Evolutionary conservation across 192 early-diverging fungal species (phyloP), one percentile per base, ranked within the genome.

Genomic region (Entophlyctis luteolus): DNA sequence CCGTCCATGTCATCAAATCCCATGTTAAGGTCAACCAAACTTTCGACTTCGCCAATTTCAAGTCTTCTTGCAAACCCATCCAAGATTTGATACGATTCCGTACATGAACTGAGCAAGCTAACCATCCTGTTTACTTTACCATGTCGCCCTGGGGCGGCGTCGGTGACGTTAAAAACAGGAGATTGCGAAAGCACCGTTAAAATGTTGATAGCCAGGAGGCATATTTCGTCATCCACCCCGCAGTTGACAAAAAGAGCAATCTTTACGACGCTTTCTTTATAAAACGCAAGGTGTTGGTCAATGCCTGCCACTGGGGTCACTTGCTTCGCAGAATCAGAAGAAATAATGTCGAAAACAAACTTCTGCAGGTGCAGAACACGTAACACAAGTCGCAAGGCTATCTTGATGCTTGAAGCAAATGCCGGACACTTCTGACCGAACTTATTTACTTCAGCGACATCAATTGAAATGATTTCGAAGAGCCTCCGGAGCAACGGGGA

Each of bases 31-130:
- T 70, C 68, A 28, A 54, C 6, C 33, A 53, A 23, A 62, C 46
- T 56, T 65, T 87, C 76, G 12, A 59, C 62, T 29, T 85, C 87
- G 14, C 90, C 91, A 2, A 79, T 47, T 33, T 89, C 87, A 34
- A 98, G 75, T 31, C 89, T 85, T 23, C 88, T 79, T 12, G 89
- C 82, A 62, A 93, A 93, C 12, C 89, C 92, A 46, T 79, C 80
- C 3, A 91, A 52, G 56, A 96, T 94, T 31, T 79, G 78, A 20
- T 87, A 72, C n/a, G 86, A 81, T 16, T 87, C 81, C 6, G 78
- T 71, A 54, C 84, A 86, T 4, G 73, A 60, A 34, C 85, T 82
- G 29, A 98, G 68, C 31, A 93, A 69, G 33, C 78, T 82, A 2
- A 93, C 89, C 5, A 96, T 73, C 0, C 91, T 80, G 48, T 90